phyloP scores from a whole-genome alignment of 2,329 filamentous ascomycete genomes.

The Cladorrhinum sp. region DNA sequence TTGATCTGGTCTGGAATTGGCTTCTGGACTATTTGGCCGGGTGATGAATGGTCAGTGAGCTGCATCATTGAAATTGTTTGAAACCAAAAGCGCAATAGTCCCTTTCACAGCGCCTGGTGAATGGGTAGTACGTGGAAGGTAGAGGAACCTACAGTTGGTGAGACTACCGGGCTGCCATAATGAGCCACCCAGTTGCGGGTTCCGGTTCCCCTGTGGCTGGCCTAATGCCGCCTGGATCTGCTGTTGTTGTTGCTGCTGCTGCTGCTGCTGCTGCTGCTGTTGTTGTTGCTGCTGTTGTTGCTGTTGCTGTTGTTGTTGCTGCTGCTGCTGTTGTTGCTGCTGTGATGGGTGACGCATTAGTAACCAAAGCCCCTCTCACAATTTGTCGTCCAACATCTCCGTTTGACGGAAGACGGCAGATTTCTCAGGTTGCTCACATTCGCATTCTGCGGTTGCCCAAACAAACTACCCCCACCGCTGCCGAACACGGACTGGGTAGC shows the following conservation, averaged over 20 bases:
- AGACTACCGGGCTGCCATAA: constrained; percentile 53
- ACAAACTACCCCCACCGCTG: constrained; percentile 23
- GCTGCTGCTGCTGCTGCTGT: constrained; percentile 37
- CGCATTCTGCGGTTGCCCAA: constrained; percentile 24
- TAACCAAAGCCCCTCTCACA: not conserved
- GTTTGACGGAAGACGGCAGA: not conserved
- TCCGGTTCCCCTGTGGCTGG: constrained; percentile 25
- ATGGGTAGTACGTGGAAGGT: no score
- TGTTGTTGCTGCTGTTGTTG: constrained; percentile 36
- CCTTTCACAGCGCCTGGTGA: no score
- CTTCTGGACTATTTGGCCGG: constrained; percentile 57
- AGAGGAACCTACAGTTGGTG: constrained; percentile 41
- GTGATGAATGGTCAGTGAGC: constrained; percentile 18
- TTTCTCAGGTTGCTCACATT: constrained; percentile 22
- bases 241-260: constrained; percentile 31
- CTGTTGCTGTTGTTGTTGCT: constrained; percentile 38
- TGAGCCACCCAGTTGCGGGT: constrained; percentile 45
- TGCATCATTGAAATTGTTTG: not conserved
- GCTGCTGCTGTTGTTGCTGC: constrained; percentile 36
- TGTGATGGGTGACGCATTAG: constrained; percentile 27
- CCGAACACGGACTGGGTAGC: constrained; percentile 29
- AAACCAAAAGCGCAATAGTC: not conserved
- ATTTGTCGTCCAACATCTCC: not conserved
- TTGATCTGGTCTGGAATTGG: constrained; percentile 71
- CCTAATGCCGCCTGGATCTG: constrained; percentile 34